Conservation (phyloP, 768 basidiomycete genomes). For the Phaffia tasmanica region DNA sequence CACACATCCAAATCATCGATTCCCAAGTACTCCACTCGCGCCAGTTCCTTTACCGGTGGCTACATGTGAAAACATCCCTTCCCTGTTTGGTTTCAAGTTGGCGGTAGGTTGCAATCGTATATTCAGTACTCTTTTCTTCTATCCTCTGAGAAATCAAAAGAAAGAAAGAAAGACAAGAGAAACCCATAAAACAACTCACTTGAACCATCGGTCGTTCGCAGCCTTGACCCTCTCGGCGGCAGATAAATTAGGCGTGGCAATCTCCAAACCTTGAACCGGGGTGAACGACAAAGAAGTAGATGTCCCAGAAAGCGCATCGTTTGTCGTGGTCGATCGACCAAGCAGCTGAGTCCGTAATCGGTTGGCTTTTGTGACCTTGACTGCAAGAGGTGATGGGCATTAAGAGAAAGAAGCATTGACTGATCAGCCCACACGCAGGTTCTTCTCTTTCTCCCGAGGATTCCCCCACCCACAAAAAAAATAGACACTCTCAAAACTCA, state of each 20-base stretch:
- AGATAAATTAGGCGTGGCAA: constrained; percentile 68
- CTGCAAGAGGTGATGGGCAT: constrained; percentile 41
- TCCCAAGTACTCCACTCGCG: too few species aligned
- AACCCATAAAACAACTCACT: background rate
- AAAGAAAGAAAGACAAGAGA: too few species aligned
- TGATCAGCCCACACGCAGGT: background rate
- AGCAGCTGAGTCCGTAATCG: constrained; percentile 78
- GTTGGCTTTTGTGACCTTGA: constrained; percentile 91
- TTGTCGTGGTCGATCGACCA: constrained; percentile 55
- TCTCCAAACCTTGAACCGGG: constrained; percentile 94
- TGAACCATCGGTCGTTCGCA: constrained; percentile 93
- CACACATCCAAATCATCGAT: too few species aligned
- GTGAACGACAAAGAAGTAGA: constrained; percentile 88
- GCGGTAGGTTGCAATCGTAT: too few species aligned
- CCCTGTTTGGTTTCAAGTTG: too few species aligned
- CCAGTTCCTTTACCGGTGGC: too few species aligned
- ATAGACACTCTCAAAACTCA: constrained; percentile 38
- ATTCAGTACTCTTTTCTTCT: too few species aligned
- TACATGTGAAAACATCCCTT: too few species aligned
- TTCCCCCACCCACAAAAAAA: background rate
- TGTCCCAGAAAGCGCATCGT: constrained; percentile 60
- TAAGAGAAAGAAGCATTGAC: background rate
- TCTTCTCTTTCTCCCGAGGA: background rate
- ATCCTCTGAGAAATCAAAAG: too few species aligned
- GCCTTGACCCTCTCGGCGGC: constrained; percentile 73